Evolutionary conservation across 1,284 basidiomycete species (phyloP).

Genomic region (Volvariella surrecta): DNA sequence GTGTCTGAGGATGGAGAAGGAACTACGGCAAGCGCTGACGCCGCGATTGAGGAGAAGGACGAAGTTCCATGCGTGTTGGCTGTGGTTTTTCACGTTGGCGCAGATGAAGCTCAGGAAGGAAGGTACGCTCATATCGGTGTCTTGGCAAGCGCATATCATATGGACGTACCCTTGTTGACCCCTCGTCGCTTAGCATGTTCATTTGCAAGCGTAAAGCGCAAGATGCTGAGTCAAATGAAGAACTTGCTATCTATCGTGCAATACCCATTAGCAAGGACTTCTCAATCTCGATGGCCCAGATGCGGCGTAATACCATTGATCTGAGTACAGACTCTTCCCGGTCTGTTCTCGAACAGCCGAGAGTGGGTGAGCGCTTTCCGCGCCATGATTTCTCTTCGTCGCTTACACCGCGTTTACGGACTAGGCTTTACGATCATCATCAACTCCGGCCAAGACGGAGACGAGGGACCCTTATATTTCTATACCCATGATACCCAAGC

Average conservation of each 20-base stretch:
- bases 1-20: neutral
- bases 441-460: slow-evolving; percentile 7
- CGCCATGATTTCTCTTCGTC: neutral
- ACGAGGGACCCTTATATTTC: slow-evolving; percentile 29
- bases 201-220: slow-evolving; percentile 27
- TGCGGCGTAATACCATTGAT: slow-evolving; percentile 23
- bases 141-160: neutral
- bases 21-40: neutral
- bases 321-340: slow-evolving; percentile 12
- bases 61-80: slow-evolving; percentile 24
- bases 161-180: neutral
- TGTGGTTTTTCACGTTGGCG: slow-evolving; percentile 27
- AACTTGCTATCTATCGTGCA: slow-evolving; percentile 35
- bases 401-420: neutral
- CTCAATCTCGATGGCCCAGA: slow-evolving; percentile 44
- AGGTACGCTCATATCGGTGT: slow-evolving; percentile 18
- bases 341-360: slow-evolving; percentile 19
- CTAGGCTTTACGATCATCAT: slow-evolving; percentile 7
- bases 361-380: slow-evolving; percentile 17
- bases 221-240: slow-evolving; percentile 15
- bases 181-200: slow-evolving; percentile 28
- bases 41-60: neutral
- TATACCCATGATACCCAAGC: slow-evolving; percentile 37
- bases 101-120: slow-evolving; percentile 25
- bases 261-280: slow-evolving; percentile 45